phyloP scores from a whole-genome alignment of 306 rosid species.

The Betula pendula region DNA sequence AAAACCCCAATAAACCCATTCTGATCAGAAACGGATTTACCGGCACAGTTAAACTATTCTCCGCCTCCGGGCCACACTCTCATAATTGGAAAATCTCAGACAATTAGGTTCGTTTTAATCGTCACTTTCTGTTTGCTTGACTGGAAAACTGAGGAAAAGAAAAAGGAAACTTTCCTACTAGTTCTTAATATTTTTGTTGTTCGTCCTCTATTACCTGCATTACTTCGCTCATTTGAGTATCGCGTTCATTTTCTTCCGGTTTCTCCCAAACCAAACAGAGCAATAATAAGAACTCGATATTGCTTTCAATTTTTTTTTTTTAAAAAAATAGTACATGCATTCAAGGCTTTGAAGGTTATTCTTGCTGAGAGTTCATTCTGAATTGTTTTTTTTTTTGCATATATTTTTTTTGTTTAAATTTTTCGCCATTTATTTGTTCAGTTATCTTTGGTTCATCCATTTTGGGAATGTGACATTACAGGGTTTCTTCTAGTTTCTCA shows the following conservation, averaged over 20 bases:
- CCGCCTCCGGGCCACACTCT: background rate
- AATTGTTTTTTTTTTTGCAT: background rate
- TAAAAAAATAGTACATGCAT: background rate
- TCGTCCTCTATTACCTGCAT: background rate
- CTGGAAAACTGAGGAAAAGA: constrained; percentile 17
- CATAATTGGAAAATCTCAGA: background rate
- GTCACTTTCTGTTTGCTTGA: constrained; percentile 25
- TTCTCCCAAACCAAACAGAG: background rate
- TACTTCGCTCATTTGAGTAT: background rate
- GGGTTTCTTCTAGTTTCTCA: background rate
- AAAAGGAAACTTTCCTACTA: background rate
- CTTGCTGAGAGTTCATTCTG: background rate
- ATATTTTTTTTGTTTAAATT: background rate
- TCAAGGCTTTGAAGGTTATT: background rate
- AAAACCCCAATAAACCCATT: background rate
- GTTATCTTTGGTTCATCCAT: too few species aligned
- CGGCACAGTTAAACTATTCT: background rate
- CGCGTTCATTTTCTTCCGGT: background rate
- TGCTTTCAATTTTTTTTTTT: background rate
- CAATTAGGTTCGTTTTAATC: constrained; percentile 27
- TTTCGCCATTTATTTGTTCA: background rate
- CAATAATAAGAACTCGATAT: background rate
- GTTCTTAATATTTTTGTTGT: background rate
- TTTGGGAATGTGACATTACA: too few species aligned
- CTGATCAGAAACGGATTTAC: background rate